Evolutionary conservation across 23 red algal species (phyloP).

Genomic region (Gracilariopsis chorda): DNA sequence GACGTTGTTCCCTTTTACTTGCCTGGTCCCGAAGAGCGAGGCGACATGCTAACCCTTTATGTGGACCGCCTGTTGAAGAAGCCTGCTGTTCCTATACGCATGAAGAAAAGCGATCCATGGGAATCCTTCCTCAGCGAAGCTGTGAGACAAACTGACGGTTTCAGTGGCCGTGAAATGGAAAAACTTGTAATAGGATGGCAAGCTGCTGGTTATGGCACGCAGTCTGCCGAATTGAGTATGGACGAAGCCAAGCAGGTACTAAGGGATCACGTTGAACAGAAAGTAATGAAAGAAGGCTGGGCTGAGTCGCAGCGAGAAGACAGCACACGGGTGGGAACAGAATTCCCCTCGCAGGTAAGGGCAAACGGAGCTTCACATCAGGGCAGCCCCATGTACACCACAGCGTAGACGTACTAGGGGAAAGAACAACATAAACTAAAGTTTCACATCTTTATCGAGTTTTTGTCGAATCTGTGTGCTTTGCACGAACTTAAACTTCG

Average conservation of each 20-base stretch:
- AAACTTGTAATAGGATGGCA: slow-evolving; percentile 86
- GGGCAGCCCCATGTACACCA: neutral
- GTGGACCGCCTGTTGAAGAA: slow-evolving; percentile 49
- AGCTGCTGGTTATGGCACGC: slow-evolving; percentile 58
- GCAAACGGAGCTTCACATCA: neutral
- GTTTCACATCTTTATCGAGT: too few relatives aligned
- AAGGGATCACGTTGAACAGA: slow-evolving; percentile 65
- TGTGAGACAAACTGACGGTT: slow-evolving; percentile 37
- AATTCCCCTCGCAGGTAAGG: neutral
- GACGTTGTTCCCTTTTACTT: slow-evolving; percentile 70
- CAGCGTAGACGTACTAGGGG: too few relatives aligned
- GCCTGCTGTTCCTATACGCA: slow-evolving; percentile 4
- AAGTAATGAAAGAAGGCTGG: slow-evolving; percentile 74
- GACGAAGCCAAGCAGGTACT: slow-evolving; percentile 55
- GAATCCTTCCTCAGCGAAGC: slow-evolving; percentile 38
- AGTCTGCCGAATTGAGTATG: slow-evolving; percentile 8
- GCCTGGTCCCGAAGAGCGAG: slow-evolving; percentile 58
- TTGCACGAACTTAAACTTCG: slow-evolving; percentile 15
- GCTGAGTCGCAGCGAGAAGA: slow-evolving; percentile 46
- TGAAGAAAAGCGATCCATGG: slow-evolving; percentile 13
- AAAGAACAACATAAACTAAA: too few relatives aligned
- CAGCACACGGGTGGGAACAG: neutral
- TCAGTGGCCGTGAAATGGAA: slow-evolving; percentile 79
- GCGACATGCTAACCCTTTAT: slow-evolving; percentile 63
- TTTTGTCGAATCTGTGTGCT: too few relatives aligned